These are phyloP conservation scores for Dissophora globulifera DNA, from an alignment of 192 early-diverging fungal species.

Conservation along the genomic window DNA sequence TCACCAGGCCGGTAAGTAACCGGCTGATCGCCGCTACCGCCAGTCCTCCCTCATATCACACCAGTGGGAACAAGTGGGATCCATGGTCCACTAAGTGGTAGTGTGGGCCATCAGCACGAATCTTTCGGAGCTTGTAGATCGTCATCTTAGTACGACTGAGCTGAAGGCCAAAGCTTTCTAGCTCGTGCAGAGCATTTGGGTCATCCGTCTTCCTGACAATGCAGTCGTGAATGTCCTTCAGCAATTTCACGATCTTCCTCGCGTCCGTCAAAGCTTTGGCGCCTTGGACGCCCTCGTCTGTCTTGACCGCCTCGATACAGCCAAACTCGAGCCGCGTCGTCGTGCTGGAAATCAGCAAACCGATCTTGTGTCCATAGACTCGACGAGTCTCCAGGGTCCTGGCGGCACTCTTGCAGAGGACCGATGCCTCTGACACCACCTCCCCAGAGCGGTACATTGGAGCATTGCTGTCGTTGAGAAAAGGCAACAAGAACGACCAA, in stretches of 20 bases:
- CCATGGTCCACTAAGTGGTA: slow-evolving; percentile 4
- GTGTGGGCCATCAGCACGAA: slow-evolving; percentile 2
- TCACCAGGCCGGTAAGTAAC: no score
- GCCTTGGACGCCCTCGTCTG: no score
- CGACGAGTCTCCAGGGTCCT: no score
- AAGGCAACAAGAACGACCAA: slow-evolving; percentile 10
- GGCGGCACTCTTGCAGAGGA: no score
- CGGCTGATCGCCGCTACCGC: not conserved
- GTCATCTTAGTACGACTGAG: slow-evolving; percentile 2
- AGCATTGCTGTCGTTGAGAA: not conserved
- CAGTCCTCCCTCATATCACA: no score
- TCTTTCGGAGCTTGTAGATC: slow-evolving; percentile 3
- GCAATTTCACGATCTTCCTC: no score
- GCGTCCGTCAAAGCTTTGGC: not conserved
- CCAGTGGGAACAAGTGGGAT: not conserved
- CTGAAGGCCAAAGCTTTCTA: not conserved
- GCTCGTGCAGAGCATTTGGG: no score
- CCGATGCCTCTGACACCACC: slow-evolving; percentile 3
- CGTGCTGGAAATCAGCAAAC: not conserved
- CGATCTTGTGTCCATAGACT: no score
- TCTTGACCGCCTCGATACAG: not conserved
- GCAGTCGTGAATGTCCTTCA: no score
- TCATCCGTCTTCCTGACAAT: no score
- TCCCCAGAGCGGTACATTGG: not conserved
- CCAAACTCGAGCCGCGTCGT: not conserved